Conservation (phyloP, 306 rosid genomes). For the Betula pendula region DNA sequence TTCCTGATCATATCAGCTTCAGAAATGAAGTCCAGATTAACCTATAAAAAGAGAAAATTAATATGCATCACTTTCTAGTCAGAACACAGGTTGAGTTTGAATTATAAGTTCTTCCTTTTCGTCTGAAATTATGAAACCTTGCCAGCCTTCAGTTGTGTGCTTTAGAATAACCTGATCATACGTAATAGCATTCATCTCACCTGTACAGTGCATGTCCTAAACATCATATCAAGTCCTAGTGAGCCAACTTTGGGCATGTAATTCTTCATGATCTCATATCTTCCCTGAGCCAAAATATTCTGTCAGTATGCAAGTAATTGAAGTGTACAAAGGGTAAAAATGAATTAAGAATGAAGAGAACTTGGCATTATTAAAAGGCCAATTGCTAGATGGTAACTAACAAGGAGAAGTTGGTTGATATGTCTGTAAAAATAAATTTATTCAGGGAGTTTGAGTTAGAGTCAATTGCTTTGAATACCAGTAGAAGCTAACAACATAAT, state of each 20-base stretch:
- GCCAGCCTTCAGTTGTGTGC: background rate
- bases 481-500: background rate
- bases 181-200: conserved; percentile 41
- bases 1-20: conserved; percentile 96
- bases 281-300: conserved; percentile 65
- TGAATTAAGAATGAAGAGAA: background rate
- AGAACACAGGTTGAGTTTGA: conserved; percentile 3
- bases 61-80: conserved; percentile 22
- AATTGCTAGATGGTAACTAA: background rate
- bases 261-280: conserved; percentile 86
- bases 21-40: conserved; percentile 92
- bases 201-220: conserved; percentile 99
- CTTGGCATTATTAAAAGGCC: conserved; percentile 1
- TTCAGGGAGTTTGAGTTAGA: conserved; percentile 16
- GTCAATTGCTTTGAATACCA: background rate
- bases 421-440: background rate
- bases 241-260: conserved; percentile 99
- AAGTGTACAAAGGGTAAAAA: conserved; percentile 17
- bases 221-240: conserved; percentile 98
- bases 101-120: conserved; percentile 24
- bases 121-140: conserved; percentile 10
- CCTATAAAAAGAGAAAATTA: conserved; percentile 47
- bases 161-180: conserved; percentile 12
- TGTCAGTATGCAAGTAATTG: conserved; percentile 35
- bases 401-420: background rate